A percentile compares a stretch with the other conserved stretches of the same genome.
Evolutionary conservation across 1,284 basidiomycete genomes (phyloP).

Genomic region (Psilocybe mexicana): DNA sequence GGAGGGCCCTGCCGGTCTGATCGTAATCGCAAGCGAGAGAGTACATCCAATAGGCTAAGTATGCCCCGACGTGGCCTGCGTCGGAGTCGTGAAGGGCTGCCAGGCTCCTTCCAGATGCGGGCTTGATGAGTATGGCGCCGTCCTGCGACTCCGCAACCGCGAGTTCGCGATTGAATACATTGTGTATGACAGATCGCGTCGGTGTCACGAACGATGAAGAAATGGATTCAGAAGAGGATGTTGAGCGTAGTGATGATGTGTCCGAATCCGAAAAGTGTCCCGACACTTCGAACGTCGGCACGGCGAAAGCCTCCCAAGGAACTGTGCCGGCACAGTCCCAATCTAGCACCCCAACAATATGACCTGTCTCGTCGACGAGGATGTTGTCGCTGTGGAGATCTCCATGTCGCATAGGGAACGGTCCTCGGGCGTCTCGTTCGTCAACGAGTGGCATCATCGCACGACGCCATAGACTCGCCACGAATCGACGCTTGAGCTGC

Average conservation of each 20-base stretch:
- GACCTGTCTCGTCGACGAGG: slow-evolving; percentile 37
- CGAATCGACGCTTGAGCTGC: slow-evolving; percentile 36
- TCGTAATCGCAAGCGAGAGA: slow-evolving; percentile 40
- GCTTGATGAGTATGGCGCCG: slow-evolving; percentile 20
- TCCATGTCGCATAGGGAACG: slow-evolving; percentile 41
- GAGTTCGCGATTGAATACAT: slow-evolving; percentile 32
- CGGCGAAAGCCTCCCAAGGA: slow-evolving; percentile 41
- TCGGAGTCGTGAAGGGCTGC: slow-evolving; percentile 38
- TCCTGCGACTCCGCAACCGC: slow-evolving; percentile 28
- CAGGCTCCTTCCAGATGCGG: slow-evolving; percentile 36
- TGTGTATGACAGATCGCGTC: slow-evolving; percentile 30
- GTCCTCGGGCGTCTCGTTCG: slow-evolving; percentile 35
- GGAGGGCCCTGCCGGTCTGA: slow-evolving; percentile 37
- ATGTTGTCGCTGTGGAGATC: slow-evolving; percentile 42
- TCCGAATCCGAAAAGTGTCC: slow-evolving; percentile 33
- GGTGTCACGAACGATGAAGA: slow-evolving; percentile 19
- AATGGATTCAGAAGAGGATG: slow-evolving; percentile 19
- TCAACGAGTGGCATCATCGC: slow-evolving; percentile 40
- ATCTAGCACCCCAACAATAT: slow-evolving; percentile 39
- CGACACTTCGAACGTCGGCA: slow-evolving; percentile 40
- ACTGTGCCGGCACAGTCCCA: slow-evolving; percentile 43
- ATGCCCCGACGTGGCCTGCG: slow-evolving; percentile 40
- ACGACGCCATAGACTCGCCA: slow-evolving; percentile 36
- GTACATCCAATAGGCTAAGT: slow-evolving; percentile 42
- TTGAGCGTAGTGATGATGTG: slow-evolving; percentile 15